phyloP scores from a whole-genome alignment of 2,329 filamentous ascomycete genomes.

The Apiospora hydei region DNA sequence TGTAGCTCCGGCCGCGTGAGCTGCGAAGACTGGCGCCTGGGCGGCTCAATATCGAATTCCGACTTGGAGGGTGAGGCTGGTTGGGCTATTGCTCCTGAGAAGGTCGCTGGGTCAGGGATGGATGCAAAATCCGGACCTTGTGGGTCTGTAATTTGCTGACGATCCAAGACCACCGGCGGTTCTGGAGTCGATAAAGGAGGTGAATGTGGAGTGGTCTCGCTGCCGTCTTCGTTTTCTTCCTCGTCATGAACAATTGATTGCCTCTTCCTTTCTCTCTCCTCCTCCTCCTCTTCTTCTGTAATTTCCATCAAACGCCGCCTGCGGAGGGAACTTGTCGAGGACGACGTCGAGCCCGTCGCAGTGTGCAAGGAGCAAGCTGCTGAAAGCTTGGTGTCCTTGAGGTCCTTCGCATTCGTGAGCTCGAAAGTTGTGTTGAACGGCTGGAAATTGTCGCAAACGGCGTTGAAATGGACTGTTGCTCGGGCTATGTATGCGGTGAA shows the following conservation, averaged over 20 bases:
- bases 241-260: constrained; percentile 62
- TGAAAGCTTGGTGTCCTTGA: constrained; percentile 88
- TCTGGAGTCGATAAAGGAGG: constrained; percentile 35
- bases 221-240: constrained; percentile 41
- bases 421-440: constrained; percentile 88
- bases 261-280: constrained; percentile 64
- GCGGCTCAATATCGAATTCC: constrained; percentile 50
- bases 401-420: constrained; percentile 75
- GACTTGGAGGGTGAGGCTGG: constrained; percentile 6
- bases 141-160: constrained; percentile 58
- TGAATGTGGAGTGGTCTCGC: constrained; percentile 36
- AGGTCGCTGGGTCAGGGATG: constrained; percentile 58
- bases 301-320: constrained; percentile 87
- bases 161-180: constrained; percentile 58
- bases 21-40: constrained; percentile 58
- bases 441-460: constrained; percentile 74
- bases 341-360: constrained; percentile 84
- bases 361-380: constrained; percentile 90
- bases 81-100: constrained; percentile 51
- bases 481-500: constrained; percentile 66
- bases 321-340: constrained; percentile 81
- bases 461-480: constrained; percentile 75
- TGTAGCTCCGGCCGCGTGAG: constrained; percentile 60
- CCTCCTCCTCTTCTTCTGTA: constrained; percentile 89
- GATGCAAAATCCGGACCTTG: constrained; percentile 59